Evolutionary conservation across 2,329 filamentous ascomycete genomes (phyloP), one percentile per base, ranked within the genome.

Genomic region (Pestalotiopsis fici): DNA sequence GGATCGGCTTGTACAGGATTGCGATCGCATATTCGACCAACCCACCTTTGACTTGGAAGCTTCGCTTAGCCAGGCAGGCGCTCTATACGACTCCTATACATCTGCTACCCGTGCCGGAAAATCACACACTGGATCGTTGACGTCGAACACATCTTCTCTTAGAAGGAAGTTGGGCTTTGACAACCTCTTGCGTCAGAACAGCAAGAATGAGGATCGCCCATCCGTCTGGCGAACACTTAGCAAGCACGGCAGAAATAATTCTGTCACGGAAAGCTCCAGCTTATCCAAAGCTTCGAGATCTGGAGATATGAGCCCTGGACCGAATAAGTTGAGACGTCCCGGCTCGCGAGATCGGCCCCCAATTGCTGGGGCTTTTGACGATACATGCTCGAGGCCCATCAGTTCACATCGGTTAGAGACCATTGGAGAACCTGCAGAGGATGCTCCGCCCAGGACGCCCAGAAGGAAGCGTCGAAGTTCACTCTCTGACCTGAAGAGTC

Each of bases 391-490:
- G 60, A 81, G 89, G 37, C 89, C 89, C 18, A 78, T 79, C 7
- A 91, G 88, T 75, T 88, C 88, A 2, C 83, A 88, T 71, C 83
- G 84, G 50, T 79, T 89, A 1, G 86, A 87, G 73, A 89, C 87
- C 0, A 89, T 90, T 62, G 87, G 87, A 18, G 87, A 89, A 73
- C 87, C 87, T 1, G 79, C 78, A 18, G 84, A 86, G 65, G 76
- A 79, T 4, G 70, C 73, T 9, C 71, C 77, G 3, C 69, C 76
- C 1, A 85, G 82, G 71, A 77, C 77, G n/a, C 80, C 83, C 57
- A 90, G 87, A 76, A 95, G 91, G 82, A 98, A 97, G 83, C 88
- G 95, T 66, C 90, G 95, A 76, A 98, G 95, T 80, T 98, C 95
- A 28, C 82, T 98, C 55, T 97, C 95, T 4, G 95, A 98, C 78